These are phyloP conservation scores for Nicotiana sylvestris DNA, from an alignment of 257 asterid species.

Conservation along the genomic window DNA sequence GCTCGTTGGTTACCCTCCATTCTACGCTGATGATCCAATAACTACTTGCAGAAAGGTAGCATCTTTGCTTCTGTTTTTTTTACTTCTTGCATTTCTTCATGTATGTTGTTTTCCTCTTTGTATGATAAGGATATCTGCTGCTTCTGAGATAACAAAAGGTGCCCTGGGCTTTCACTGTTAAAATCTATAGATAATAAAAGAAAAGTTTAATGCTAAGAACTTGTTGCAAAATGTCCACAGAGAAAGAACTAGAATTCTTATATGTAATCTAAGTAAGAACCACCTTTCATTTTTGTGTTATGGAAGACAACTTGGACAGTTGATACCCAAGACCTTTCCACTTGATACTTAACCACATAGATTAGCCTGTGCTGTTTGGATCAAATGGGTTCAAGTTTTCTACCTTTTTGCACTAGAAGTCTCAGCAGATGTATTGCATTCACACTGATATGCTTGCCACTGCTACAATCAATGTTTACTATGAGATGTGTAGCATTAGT, in stretches of 20 bases:
- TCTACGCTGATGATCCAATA: constrained; percentile 46
- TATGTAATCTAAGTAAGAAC: neutral
- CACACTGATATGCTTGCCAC: neutral
- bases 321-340: neutral
- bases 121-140: constrained; percentile 1
- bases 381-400: neutral
- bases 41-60: constrained; percentile 52
- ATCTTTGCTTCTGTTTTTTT: neutral
- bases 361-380: neutral
- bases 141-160: neutral
- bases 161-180: neutral
- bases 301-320: neutral
- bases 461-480: neutral
- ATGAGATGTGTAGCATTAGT: neutral
- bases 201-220: neutral
- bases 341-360: neutral
- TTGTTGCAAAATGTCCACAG: neutral
- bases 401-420: neutral
- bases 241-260: neutral
- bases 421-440: neutral
- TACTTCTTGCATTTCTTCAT: neutral
- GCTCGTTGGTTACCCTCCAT: constrained; percentile 55
- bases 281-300: neutral
- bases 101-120: neutral
- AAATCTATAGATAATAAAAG: neutral